These are phyloP conservation scores for Didymella glomerata DNA, from an alignment of 2,329 filamentous ascomycete genomes.

Conservation along the genomic window DNA sequence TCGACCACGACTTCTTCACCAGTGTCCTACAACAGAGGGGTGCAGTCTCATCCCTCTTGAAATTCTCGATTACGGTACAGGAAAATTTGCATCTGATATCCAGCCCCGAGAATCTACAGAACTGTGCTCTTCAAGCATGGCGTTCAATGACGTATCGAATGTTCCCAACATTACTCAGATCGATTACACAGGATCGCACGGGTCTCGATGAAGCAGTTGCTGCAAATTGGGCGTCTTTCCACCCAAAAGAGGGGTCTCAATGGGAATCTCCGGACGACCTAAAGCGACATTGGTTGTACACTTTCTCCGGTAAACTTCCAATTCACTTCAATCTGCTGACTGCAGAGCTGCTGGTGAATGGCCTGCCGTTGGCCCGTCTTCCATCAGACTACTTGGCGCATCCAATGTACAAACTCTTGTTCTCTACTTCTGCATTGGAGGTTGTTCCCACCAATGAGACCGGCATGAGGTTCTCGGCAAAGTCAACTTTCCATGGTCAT, in stretches of 20 bases:
- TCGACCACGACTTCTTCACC: slow-evolving; percentile 47
- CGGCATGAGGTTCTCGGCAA: not conserved
- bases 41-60: slow-evolving; percentile 29
- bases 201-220: slow-evolving; percentile 30
- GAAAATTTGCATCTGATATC: slow-evolving; percentile 25
- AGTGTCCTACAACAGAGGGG: slow-evolving; percentile 35
- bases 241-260: not conserved
- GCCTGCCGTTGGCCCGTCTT: slow-evolving; percentile 58
- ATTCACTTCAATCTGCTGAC: slow-evolving; percentile 61
- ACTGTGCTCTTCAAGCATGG: slow-evolving; percentile 29
- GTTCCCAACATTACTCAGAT: slow-evolving; percentile 14
- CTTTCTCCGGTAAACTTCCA: slow-evolving; percentile 17
- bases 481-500: slow-evolving; percentile 18
- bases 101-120: slow-evolving; percentile 9
- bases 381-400: slow-evolving; percentile 40
- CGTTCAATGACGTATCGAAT: slow-evolving; percentile 28
- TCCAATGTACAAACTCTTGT: not conserved
- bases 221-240: slow-evolving; percentile 33
- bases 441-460: not conserved
- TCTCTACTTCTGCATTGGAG: not conserved
- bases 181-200: slow-evolving; percentile 11
- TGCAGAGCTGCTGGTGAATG: slow-evolving; percentile 63
- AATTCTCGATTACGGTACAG: slow-evolving; percentile 33
- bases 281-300: slow-evolving; percentile 48
- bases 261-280: slow-evolving; percentile 25